Evolutionary conservation across 1,284 basidiomycete genomes (phyloP), one percentile per base, ranked within the genome.

Genomic region (Boletus sp.): DNA sequence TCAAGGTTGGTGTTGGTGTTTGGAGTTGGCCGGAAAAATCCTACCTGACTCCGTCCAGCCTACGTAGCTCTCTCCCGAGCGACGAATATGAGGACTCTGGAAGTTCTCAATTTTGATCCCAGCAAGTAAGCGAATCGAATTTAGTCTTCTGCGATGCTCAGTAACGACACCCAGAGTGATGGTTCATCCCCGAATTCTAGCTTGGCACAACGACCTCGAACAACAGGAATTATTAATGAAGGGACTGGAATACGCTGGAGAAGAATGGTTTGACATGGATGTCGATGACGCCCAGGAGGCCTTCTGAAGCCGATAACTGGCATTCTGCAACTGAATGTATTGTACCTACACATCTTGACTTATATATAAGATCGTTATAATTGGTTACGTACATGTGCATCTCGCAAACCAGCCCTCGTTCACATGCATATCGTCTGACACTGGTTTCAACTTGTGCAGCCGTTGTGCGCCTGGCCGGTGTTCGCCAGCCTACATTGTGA

Each of bases 31-130:
- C 2, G n/a, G 43, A 18, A 56, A 36, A 42, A 27, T 22, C 46
- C 18, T 55, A 16, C 39, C 27, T 54, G 39, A 60, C 29, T 22
- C 31, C 50, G 75, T 74, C 76, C 79, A 85, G 93, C 92, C 4
- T 98, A 98, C 71, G 95, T 97, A 44, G 96, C 96, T 0, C 81
- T 98, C 18, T 96, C 94, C 11, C 88, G 96, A 47, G 96, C 96
- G 7, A 97, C 93, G 0, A 87, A 81, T 16, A 80, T 97, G 66
- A 85, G 90, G 35, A 84, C 89, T 1, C 77, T 98, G 33, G 90
- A 98, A 72, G 90, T 98, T 11, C 74, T 89, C 8, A 86, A 89
- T 58, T 98, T 98, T 74, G 78, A 86, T 64, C 74, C 85, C 0
- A 75, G 75, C 43, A 94, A 91, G 93, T 91, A 65, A 64, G 81